phyloP scores from a whole-genome alignment of 352 stramenopile species.

The Pythium apleroticum region DNA sequence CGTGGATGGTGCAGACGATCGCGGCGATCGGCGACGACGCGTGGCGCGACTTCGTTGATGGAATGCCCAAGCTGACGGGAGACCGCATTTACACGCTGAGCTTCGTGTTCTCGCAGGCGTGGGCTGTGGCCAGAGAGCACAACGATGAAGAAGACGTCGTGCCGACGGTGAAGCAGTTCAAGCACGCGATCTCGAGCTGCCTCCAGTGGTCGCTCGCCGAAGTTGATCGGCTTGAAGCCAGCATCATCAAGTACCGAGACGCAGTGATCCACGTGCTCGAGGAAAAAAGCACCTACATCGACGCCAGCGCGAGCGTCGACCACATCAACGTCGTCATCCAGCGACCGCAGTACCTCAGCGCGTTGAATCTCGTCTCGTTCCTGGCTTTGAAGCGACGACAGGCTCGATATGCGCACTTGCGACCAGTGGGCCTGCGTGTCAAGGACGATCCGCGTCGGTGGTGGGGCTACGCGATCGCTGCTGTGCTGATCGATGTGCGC shows the following conservation, averaged over 20 bases:
- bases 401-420: conserved; percentile 53
- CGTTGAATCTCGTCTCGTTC: conserved; percentile 73
- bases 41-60: conserved; percentile 67
- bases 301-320: conserved; percentile 69
- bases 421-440: conserved; percentile 46
- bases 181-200: conserved; percentile 68
- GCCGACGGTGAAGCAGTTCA: conserved; percentile 72
- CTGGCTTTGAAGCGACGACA: conserved; percentile 61
- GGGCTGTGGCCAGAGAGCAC: conserved; percentile 71
- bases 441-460: conserved; percentile 52
- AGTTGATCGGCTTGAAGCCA: conserved; percentile 56
- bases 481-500: conserved; percentile 70
- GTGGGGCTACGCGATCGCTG: conserved; percentile 79
- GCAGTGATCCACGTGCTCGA: conserved; percentile 83
- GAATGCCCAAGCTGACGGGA: conserved; percentile 72
- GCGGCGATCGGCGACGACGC: conserved; percentile 61
- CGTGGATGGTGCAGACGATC: conserved; percentile 81
- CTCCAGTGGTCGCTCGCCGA: conserved; percentile 70
- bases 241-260: conserved; percentile 71
- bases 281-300: conserved; percentile 88
- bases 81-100: conserved; percentile 78
- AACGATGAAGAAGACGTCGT: conserved; percentile 78
- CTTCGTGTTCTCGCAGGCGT: conserved; percentile 86
- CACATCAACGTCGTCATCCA: conserved; percentile 65
- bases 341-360: conserved; percentile 73